These are phyloP conservation scores for Orbilia quercus DNA, from an alignment of 2,329 filamentous ascomycete genomes.

Conservation along the genomic window DNA sequence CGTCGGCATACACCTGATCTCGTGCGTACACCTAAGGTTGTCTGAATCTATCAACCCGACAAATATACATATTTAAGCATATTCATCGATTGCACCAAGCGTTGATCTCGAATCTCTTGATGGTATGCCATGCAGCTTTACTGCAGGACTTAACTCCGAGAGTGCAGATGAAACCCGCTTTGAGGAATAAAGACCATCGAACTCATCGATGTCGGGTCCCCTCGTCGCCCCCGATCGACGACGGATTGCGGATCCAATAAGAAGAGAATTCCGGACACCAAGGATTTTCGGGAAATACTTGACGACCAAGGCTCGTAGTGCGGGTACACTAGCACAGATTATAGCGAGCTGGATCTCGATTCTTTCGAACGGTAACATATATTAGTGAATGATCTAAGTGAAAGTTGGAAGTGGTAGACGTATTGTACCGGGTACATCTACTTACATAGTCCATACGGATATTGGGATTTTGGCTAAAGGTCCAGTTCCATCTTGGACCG, in stretches of 20 bases:
- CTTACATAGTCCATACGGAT: slow-evolving; percentile 43
- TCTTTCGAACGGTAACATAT: not conserved
- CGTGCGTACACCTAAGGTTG: too few species aligned
- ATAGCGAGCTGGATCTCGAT: slow-evolving; percentile 43
- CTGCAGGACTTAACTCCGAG: slow-evolving; percentile 2
- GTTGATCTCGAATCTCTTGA: slow-evolving; percentile 31
- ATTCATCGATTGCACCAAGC: slow-evolving; percentile 36
- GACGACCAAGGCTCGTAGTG: slow-evolving; percentile 34
- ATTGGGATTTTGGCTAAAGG: slow-evolving; percentile 43
- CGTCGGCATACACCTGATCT: too few species aligned
- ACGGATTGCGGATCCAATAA: slow-evolving; percentile 30
- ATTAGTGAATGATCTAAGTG: too few species aligned
- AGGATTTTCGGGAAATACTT: slow-evolving; percentile 51
- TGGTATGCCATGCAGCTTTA: slow-evolving; percentile 18
- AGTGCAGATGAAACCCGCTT: slow-evolving; percentile 20
- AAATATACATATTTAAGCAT: slow-evolving; percentile 1
- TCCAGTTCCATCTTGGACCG: slow-evolving; percentile 26
- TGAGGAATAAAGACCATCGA: slow-evolving; percentile 29
- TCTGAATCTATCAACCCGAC: too few species aligned
- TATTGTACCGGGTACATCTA: not conserved
- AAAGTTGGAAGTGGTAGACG: too few species aligned
- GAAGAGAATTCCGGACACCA: slow-evolving; percentile 34
- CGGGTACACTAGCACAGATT: slow-evolving; percentile 39
- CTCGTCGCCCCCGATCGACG: slow-evolving; percentile 28
- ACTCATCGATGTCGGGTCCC: slow-evolving; percentile 20